phyloP scores from a whole-genome alignment of 495 filamentous ascomycete genomes.

The Astrocystis sublimbata region DNA sequence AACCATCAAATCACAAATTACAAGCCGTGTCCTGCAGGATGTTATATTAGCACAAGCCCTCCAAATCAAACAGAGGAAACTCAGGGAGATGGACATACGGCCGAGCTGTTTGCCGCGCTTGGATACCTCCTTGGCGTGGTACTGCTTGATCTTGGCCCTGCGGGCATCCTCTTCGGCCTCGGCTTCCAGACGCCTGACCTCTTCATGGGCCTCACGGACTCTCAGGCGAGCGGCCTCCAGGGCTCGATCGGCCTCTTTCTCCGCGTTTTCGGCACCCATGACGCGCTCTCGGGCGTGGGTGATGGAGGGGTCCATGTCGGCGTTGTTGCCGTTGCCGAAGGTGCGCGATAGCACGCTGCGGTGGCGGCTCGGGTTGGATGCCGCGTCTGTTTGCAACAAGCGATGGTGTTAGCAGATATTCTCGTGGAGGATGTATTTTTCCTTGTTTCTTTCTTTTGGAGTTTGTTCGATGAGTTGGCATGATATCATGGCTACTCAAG shows the following conservation, averaged over 20 bases:
- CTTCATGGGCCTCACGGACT: slow-evolving; percentile 61
- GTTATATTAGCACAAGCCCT: slow-evolving; percentile 6
- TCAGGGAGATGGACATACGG: slow-evolving; percentile 47
- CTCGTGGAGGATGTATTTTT: no score
- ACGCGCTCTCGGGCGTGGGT: slow-evolving; percentile 58
- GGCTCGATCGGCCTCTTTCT: slow-evolving; percentile 63
- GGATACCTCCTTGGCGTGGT: slow-evolving; percentile 60
- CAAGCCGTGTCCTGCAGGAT: slow-evolving; percentile 10
- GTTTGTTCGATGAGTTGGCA: no score
- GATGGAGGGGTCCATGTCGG: slow-evolving; percentile 60
- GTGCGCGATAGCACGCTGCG: slow-evolving; percentile 43
- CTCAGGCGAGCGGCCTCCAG: slow-evolving; percentile 55
- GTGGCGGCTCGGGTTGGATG: slow-evolving; percentile 27
- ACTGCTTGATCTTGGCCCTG: slow-evolving; percentile 65
- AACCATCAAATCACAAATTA: no score
- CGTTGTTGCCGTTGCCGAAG: slow-evolving; percentile 45
- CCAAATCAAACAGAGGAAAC: background rate
- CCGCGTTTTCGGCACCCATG: slow-evolving; percentile 57
- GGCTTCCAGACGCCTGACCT: slow-evolving; percentile 61
- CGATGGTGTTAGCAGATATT: background rate
- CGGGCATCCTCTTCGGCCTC: slow-evolving; percentile 64
- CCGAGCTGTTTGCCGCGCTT: slow-evolving; percentile 67
- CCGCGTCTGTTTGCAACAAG: slow-evolving; percentile 16
- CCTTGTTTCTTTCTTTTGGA: background rate
- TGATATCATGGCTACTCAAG: no score